Base-by-base conservation (phyloP, 805 yeast genomes). In the Ogataea populi-albae region DNA sequence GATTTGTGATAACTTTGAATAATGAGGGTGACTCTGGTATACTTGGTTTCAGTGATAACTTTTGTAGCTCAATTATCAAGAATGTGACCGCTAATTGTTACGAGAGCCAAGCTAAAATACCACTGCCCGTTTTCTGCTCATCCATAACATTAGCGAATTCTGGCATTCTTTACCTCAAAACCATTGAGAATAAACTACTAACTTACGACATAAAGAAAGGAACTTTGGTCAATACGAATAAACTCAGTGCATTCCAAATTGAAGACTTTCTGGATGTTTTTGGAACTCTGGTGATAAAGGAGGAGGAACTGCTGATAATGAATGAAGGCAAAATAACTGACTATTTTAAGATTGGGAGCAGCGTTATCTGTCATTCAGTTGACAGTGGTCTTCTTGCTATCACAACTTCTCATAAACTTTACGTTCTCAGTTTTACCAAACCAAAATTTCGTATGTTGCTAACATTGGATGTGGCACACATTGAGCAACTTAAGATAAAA, bases 31-130 rank as follows among this genome's bases (percentile, higher is more conserved):
- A 19, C 7, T 11, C 9, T 11, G 12, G 17, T 8, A 15, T 28
- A 9, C 9, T 12, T 7, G 30, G 39, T 17, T 30, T 30, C 32
- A 35, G 39, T 20, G 23, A 35, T 30, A 17, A n/a, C 5, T 21
- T 25, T 23, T 30, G 25, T 27, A 35, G 39, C 23, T 21, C 34
- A 14, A 19, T 35, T 15, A 12, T 35, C 14, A 30, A 25, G 16
- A 25, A 21, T 17, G 21, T 27, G 7, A 8, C 8, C n/a, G 9
- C 21, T 8, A 6, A 8, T 17, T 27, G 6, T 12, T 27, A 9
- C 11, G 16, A 27, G 21, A 27, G 14, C 8, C 12, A 10, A 9
- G 21, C 8, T 9, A 14, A 7, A 8, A 21, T 27, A 10, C 21
- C 18, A 6, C 16, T 17, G 15, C 18, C 12, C n/a, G 16, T 4